Evolutionary conservation across 768 basidiomycete species (phyloP).

Genomic region (Vishniacozyma victoriae): DNA sequence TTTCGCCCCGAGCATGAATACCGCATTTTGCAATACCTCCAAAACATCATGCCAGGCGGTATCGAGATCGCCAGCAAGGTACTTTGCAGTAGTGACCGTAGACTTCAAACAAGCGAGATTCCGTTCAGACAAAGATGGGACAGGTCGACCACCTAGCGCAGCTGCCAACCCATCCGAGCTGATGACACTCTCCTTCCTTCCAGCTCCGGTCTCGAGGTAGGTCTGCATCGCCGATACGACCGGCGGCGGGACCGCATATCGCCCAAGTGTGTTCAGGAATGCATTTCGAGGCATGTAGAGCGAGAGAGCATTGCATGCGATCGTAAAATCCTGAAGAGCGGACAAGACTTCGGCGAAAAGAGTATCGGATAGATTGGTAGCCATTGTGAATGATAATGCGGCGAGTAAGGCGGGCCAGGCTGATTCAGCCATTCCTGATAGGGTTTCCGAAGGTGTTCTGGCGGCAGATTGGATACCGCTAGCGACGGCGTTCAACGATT

Average conservation of each 20-base stretch:
- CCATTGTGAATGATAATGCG: constrained; percentile 78
- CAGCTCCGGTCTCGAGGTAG: constrained; percentile 36
- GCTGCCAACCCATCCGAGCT: constrained; percentile 46
- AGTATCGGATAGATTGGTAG: constrained; percentile 84
- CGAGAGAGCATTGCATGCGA: constrained; percentile 82
- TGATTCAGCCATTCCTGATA: constrained; percentile 66
- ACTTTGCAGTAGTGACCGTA: constrained; percentile 66
- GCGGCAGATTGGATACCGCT: constrained; percentile 66
- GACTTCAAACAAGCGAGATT: constrained; percentile 88
- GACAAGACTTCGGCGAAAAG: constrained; percentile 81
- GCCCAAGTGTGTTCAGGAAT: constrained; percentile 82
- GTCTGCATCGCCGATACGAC: constrained; percentile 80
- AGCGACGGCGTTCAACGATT: constrained; percentile 77
- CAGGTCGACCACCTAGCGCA: constrained; percentile 35
- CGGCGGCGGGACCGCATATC: constrained; percentile 81
- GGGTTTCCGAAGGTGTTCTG: constrained; percentile 47
- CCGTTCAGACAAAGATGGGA: constrained; percentile 75
- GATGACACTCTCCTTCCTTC: constrained; percentile 18
- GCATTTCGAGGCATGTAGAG: constrained; percentile 84
- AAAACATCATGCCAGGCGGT: constrained; percentile 86
- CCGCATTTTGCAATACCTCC: constrained; percentile 88
- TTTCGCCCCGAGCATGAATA: constrained; percentile 62
- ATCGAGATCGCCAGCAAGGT: constrained; percentile 78
- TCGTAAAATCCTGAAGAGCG: constrained; percentile 75
- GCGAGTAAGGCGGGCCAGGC: constrained; percentile 92